Base-by-base conservation (phyloP, 139 green algal species). In the Astrephomene gubernaculifera region DNA sequence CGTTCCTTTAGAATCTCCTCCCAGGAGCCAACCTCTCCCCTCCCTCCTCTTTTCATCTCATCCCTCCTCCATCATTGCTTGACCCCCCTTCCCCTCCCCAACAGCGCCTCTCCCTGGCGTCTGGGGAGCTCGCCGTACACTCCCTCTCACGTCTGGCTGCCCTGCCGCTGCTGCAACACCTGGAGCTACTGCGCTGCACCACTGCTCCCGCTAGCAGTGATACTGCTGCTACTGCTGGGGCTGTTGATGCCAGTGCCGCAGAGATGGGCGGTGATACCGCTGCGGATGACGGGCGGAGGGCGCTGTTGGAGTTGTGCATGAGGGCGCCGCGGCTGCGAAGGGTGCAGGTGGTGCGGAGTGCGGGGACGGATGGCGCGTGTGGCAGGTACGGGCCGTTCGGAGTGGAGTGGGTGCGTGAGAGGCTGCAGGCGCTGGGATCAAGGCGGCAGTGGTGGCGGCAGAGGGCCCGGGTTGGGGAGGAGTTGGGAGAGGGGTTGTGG, bases 391-490 rank as follows among this genome's bases (percentile, higher is more conserved):
- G 72, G n/a, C 72, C 72, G n/a, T 7, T 80, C 49, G 72, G 72
- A 17, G 72, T 49, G 72, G 72, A 67, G 33, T 80, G 72, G 72
- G 72, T 80, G 52, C 72, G 72, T 45, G 49, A 60, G n/a, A 45
- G 22, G 72, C 49, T 80, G 72, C 25, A n/a, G 72, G 72, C 49
- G 49, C 2, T 54, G 45, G 52, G 49, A 6, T 49, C 70, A 25
- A 41, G 70, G 43, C 2, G 25, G n/a, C n/a, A n/a, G n/a, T n/a
- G n/a, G n/a, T n/a, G n/a, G n/a, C n/a, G n/a, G n/a, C n/a, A n/a
- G n/a, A n/a, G n/a, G n/a, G n/a, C n/a, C n/a, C n/a, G n/a, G n/a
- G n/a, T n/a, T n/a, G n/a, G n/a, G n/a, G n/a, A n/a, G n/a, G n/a
- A n/a, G n/a, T n/a, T n/a, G n/a, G n/a, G n/a, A n/a, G n/a, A n/a